Base-by-base conservation (phyloP, 495 filamentous ascomycete genomes). In the Platismatia glauca region DNA sequence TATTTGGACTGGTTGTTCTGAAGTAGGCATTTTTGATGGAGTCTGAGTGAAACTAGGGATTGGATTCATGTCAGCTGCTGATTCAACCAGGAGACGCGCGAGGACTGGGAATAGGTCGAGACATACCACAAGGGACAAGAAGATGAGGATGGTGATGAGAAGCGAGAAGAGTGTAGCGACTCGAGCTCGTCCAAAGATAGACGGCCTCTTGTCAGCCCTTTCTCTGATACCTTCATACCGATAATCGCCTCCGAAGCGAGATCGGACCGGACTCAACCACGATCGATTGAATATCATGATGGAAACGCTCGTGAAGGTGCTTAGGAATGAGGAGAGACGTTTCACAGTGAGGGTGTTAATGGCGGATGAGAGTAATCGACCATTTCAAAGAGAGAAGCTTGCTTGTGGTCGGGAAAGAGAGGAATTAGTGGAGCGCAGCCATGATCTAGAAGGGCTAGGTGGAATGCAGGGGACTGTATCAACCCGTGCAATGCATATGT, bases 181-280 rank as follows among this genome's bases (percentile, higher is more conserved):
- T 18, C 50, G 50, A 53, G 50, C 50, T 53, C 50, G 50, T 34
- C 50, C 50, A 29, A 53, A 33, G 50, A 53, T 53, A n/a, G 50
- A 53, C 1, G 50, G 50, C 29, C 27, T 53, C 50, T 53, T 53
- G 50, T 53, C 50, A 16, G 50, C 4, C 29, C 7, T 53, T 53
- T 53, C 50, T 53, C 29, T 53, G 16, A 33, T 8, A 53, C 50
- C 50, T 11, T 53, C 50, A 11, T 53, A 53, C 15, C 50, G 50
- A 53, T 53, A 53, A 15, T 53, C 50, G 50, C 50, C 50, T 34
- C 50, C 27, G 20, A 53, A 53, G 11, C 50, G 50, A 53, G 50
- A 53, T 20, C 50, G 50, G 50, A 31, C 29, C 16, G 50, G 50
- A n/a, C 29, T 29, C 29, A 53, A 20, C 50, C 50, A 53, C 7